A percentile compares a stretch with the other conserved stretches of the same genome.
These are phyloP conservation scores for Chamaenerion angustifolium DNA, from an alignment of 345 rosid species.

Conservation along the genomic window DNA sequence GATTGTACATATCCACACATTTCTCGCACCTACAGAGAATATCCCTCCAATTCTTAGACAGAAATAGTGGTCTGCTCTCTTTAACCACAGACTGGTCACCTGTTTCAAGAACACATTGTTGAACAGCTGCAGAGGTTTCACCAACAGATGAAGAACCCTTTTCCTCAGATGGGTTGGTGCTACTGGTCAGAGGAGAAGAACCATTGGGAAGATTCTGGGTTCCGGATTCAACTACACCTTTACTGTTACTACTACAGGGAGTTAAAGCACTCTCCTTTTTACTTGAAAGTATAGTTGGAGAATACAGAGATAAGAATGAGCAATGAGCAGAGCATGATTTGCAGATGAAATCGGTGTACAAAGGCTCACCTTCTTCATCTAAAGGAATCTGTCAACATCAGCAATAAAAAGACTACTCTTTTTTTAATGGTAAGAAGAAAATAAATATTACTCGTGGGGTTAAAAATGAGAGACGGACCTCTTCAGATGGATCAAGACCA, in stretches of 20 bases:
- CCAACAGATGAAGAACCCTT: slow-evolving; percentile 13
- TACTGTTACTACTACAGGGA: slow-evolving; percentile 29
- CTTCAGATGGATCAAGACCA: slow-evolving; percentile 40
- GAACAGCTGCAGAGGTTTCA: slow-evolving; percentile 36
- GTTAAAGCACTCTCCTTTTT: slow-evolving; percentile 16
- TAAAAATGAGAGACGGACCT: slow-evolving; percentile 26
- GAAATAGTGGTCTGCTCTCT: slow-evolving; percentile 54
- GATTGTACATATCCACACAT: slow-evolving; percentile 50
- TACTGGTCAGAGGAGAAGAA: slow-evolving; percentile 13
- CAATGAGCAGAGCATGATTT: slow-evolving; percentile 50
- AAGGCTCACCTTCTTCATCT: slow-evolving; percentile 80
- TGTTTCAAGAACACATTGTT: slow-evolving; percentile 31
- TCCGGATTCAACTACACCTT: slow-evolving; percentile 28
- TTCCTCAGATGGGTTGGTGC: slow-evolving; percentile 13
- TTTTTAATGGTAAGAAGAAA: no score
- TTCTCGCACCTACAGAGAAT: slow-evolving; percentile 60
- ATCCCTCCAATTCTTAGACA: slow-evolving; percentile 81
- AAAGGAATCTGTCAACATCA: slow-evolving; percentile 48
- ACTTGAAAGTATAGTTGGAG: slow-evolving; percentile 44
- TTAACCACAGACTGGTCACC: slow-evolving; percentile 11
- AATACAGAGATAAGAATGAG: slow-evolving; percentile 56
- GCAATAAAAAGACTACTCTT: neutral
- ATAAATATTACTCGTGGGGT: no score
- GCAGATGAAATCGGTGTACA: slow-evolving; percentile 85
- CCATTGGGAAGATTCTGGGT: slow-evolving; percentile 13